These are phyloP conservation scores for Crucibulum laeve DNA, from an alignment of 768 basidiomycete species.

Conservation along the genomic window DNA sequence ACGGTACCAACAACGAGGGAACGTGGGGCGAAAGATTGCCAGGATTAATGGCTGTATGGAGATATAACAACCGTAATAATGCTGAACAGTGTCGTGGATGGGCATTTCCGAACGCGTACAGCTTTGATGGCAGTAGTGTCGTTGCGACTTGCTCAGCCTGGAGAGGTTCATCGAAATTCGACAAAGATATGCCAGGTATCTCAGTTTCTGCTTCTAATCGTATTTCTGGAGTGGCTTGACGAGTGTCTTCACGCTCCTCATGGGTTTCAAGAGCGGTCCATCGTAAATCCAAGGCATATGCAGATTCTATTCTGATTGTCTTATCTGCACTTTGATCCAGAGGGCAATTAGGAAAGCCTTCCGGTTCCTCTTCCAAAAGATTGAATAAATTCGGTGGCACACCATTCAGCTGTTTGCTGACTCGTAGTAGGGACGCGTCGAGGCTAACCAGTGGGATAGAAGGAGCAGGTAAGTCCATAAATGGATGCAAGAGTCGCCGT, in stretches of 20 bases:
- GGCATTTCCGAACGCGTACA: constrained; percentile 37
- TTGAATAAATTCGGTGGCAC: constrained; percentile 48
- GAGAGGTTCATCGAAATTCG: constrained; percentile 25
- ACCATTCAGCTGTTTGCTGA: constrained; percentile 52
- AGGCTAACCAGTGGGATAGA: constrained; percentile 28
- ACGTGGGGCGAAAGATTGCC: constrained; percentile 64
- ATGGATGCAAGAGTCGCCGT: constrained; percentile 54
- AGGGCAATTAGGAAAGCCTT: constrained; percentile 39
- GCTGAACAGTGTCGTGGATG: constrained; percentile 61
- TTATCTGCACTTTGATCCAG: constrained; percentile 43
- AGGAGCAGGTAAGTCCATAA: constrained; percentile 39
- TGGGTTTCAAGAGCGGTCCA: constrained; percentile 37
- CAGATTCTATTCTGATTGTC: constrained; percentile 42
- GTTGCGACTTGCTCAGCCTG: constrained; percentile 18
- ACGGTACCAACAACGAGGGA: constrained; percentile 63
- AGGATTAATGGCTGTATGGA: constrained; percentile 70
- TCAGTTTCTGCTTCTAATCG: constrained; percentile 24
- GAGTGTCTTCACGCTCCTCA: constrained; percentile 19
- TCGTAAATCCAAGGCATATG: constrained; percentile 50
- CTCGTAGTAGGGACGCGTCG: constrained; percentile 46
- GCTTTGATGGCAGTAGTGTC: constrained; percentile 43
- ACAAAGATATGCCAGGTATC: constrained; percentile 32
- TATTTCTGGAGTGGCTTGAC: constrained; percentile 31
- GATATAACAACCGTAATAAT: constrained; percentile 64
- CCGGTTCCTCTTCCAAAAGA: constrained; percentile 50